Evolutionary conservation across 768 basidiomycete species (phyloP), one percentile per base, ranked within the genome.

Genomic region (Leccinum disarticulatum): DNA sequence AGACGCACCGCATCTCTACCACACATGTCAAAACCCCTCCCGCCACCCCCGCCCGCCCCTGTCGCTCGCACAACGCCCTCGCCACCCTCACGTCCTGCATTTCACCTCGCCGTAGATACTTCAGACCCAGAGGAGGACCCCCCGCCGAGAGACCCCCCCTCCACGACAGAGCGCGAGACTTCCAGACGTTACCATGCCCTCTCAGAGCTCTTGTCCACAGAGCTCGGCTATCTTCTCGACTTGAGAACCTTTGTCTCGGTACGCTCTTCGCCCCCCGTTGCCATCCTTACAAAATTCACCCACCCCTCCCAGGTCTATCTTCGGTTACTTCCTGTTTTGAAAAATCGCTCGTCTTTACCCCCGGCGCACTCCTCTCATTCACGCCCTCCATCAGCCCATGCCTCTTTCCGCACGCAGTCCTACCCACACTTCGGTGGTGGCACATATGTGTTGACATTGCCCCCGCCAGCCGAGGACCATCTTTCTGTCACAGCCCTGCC

Each of bases 151-250:
- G 55, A 57, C 31, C 60, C 35, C 17, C 50, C 54, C 17, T 9
- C 50, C 47, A 25, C 36, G 19, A 10, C 53, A 6, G 56, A 60
- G 13, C 56, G 58, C 35, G 85, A 87, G 52, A 68, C 77, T 36
- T 64, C 78, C 14, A 71, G 85, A 52, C 80, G 77, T 57, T 87
- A 82, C 62, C 88, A 97, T 67, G 90, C 93, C 6, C 81, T 98
- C 53, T 80, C 85, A 64, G 96, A 98, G 74, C 77, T 98, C 43
- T 80, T 98, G 27, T 79, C 83, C 58, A 95, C 94, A 1, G 96
- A 98, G 77, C 77, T 85, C 19, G 85, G 85, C 7, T 98, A 98
- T 71, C 80, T 94, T 9, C 71, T 80, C 54, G 93, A 95, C 73
- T 74, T 98, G 66, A 83, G 86, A 61, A 82, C 82, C 9, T 80